Evolutionary conservation across 345 rosid species (phyloP), one percentile per base, ranked within the genome.

Genomic region (Theobroma cacao): DNA sequence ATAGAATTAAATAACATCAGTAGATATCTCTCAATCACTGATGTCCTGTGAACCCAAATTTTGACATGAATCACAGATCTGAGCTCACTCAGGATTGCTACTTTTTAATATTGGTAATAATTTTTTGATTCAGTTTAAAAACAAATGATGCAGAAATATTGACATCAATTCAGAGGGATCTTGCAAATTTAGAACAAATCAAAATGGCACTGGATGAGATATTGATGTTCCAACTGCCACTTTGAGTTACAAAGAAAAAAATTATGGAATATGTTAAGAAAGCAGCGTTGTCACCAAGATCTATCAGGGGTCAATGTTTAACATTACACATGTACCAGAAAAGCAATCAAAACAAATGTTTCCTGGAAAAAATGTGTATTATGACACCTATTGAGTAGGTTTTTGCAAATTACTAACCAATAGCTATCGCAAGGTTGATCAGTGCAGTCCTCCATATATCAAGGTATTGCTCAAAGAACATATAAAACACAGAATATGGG

Each of bases 401-500:
- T 65, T 82, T 12, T 58, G 31, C 67, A 72, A 62, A 72, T 75
- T 77, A 92, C 98, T 34, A 74, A 96, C 99, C 97, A 62, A 96
- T 86, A 36, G 99, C 99, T 78, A 96, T 93, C 34, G 98, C 91
- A 72, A 96, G 95, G 88, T 90, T 94, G 87, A 92, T 89, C 85
- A 96, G 75, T 64, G 99, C 98, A 20, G 93, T 94, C 89, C 74
- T 96, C 99, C 99, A 96, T 85, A 96, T 96, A 81, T 92, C 89
- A 79, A 96, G 98, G 84, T 96, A 96, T 83, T 96, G 99, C 88
- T 96, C 99, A 73, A 96, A 96, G 87, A 89, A 96, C 97, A 96
- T 96, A 79, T 96, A 96, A 79, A 96, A 96, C 30, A 96, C 99
- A 3, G 99, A 96, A 77, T 96, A 94, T 75, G 99, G 99, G 85